phyloP scores from a whole-genome alignment of 1,284 basidiomycete species.

The Moesziomyces globuligerus region DNA sequence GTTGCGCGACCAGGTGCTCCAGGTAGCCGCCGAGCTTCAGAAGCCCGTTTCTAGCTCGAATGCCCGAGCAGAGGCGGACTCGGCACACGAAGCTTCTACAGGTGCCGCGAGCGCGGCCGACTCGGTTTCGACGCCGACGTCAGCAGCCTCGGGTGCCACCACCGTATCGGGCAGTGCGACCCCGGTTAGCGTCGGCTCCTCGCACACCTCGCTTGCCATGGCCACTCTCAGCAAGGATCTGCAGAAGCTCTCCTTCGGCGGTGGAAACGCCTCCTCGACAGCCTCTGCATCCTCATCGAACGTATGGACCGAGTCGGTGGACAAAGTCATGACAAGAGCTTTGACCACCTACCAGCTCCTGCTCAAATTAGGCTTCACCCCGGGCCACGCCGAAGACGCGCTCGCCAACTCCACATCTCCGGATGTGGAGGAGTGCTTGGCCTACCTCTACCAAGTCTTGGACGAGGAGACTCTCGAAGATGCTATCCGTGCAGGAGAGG shows the following conservation, averaged over 20 bases:
- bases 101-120: slow-evolving; percentile 5
- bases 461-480: slow-evolving; percentile 75
- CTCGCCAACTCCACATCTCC: slow-evolving; percentile 74
- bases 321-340: slow-evolving; percentile 76
- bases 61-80: slow-evolving; percentile 1
- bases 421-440: slow-evolving; percentile 88
- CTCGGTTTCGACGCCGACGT: slow-evolving; percentile 15
- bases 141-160: slow-evolving; percentile 16
- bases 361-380: slow-evolving; percentile 82
- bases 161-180: slow-evolving; percentile 39
- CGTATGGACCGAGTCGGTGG: slow-evolving; percentile 38
- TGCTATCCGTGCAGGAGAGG: slow-evolving; percentile 69
- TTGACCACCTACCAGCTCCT: slow-evolving; percentile 84
- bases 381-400: slow-evolving; percentile 78
- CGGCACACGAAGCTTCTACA: slow-evolving; percentile 3
- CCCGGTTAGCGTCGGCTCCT: slow-evolving; percentile 31
- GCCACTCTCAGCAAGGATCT: slow-evolving; percentile 42
- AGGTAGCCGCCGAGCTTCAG: slow-evolving; percentile 68
- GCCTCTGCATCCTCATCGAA: slow-evolving; percentile 15
- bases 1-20: slow-evolving; percentile 75
- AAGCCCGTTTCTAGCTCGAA: slow-evolving; percentile 68
- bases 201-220: slow-evolving; percentile 38
- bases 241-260: slow-evolving; percentile 32
- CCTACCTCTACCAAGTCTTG: slow-evolving; percentile 53
- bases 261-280: slow-evolving; percentile 2